phyloP scores from a whole-genome alignment of 1,284 basidiomycete species.

The Meripilus lineatus region DNA sequence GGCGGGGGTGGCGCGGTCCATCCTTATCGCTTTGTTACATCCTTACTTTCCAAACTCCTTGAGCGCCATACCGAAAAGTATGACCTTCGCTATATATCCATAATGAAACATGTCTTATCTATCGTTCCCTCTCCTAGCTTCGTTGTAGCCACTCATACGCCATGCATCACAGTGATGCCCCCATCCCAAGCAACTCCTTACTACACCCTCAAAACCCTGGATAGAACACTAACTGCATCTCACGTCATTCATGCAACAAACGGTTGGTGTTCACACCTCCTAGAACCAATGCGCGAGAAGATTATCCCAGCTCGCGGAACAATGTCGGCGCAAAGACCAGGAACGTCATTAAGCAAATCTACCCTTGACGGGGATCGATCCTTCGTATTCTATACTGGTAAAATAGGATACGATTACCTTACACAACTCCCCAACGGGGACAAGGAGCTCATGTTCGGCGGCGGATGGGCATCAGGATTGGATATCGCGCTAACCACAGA shows the following conservation, averaged over 20 bases:
- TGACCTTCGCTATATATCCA: constrained; percentile 10
- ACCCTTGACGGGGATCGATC: constrained; percentile 38
- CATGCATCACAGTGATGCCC: constrained; percentile 31
- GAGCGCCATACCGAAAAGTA: constrained; percentile 32
- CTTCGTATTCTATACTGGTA: constrained; percentile 54
- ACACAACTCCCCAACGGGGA: constrained; percentile 54
- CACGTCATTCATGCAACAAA: constrained; percentile 80
- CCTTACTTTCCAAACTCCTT: constrained; percentile 35
- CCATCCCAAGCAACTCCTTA: constrained; percentile 20
- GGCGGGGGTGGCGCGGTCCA: constrained; percentile 39
- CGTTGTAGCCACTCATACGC: constrained; percentile 35
- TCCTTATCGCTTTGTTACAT: constrained; percentile 43
- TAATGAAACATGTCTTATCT: background rate
- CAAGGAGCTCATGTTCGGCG: constrained; percentile 62
- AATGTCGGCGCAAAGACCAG: constrained; percentile 63
- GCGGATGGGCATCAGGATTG: constrained; percentile 33
- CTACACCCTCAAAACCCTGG: constrained; percentile 46
- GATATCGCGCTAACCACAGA: constrained; percentile 27
- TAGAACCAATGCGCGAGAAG: constrained; percentile 39
- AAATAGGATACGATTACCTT: constrained; percentile 60
- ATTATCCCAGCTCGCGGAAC: constrained; percentile 53
- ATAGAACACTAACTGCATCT: constrained; percentile 44
- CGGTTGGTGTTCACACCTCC: constrained; percentile 65
- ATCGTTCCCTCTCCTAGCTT: constrained; percentile 26
- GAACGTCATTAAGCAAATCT: constrained; percentile 24